Evolutionary conservation across 257 asterid species (phyloP), one percentile per base, ranked within the genome.

Genomic region (Catharanthus roseus): DNA sequence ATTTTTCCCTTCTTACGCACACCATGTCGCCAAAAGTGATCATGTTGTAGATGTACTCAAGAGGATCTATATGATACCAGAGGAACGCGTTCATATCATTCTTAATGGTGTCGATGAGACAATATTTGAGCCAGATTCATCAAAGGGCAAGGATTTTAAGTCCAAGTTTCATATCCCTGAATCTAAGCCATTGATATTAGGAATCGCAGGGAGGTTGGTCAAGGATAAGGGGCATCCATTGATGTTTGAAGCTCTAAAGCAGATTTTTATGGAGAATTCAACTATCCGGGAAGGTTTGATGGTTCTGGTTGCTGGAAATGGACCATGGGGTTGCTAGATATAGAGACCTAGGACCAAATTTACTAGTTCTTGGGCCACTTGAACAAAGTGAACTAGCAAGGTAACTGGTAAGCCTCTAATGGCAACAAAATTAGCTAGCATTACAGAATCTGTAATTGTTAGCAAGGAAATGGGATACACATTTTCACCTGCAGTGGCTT

Each of bases 201-300:
- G 96, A 64, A 78, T 86, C 26, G 91, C 96, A 0, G 96, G 96
- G 65, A 86, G 96, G 79, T 70, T 90, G 50, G 96, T 90, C 38
- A 86, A 85, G 88, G 95, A 88, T 82, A 88, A 90, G 77, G 95
- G 96, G 7, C 95, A 90, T 41, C 93, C 93, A 11, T 41, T 90
- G 61, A 81, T 86, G 74, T 86, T 80, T 29, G 90, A 88, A 77
- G 91, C 93, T 19, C 72, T 88, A 24, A 81, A 79, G 65, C 93
- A 88, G 71, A 78, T 90, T 44, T 85, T 86, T 70, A 68, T 15
- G 0, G 93, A 85, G 44, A 82, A 83, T 63, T 74, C 80, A 24
- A 74, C 75, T 18, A 81, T 90, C 39, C 62, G 64, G 70, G 82
- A 82, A 0, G 72, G 71, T 53, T 88, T 90, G 12, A 50, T 71